Evolutionary conservation across 768 basidiomycete genomes (phyloP), one percentile per base, ranked within the genome.

Genomic region (Leccinum barrowsii): DNA sequence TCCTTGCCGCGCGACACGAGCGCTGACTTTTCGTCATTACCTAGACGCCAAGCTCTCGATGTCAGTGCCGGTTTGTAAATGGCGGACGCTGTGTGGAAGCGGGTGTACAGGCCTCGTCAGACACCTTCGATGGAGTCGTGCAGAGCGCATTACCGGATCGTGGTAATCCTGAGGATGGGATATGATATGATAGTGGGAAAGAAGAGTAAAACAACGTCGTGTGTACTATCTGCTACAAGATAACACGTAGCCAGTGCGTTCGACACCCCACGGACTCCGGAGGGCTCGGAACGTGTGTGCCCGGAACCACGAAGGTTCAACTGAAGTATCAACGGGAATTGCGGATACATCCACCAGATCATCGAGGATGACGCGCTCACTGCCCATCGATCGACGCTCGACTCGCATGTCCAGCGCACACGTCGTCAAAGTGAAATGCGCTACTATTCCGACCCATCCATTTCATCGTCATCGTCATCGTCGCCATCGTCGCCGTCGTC

Each of bases 101-200:
- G 17, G 49, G 62, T 7, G 65, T 67, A 19, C 65, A 65, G 48
- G 28, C 51, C 12, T 55, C 35, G 47, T 54, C 21, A 3, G 35
- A 7, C 7, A 12, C 10, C 24, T 22, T 32, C n/a, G 10, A 13
- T 10, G 40, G 17, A 11, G 13, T 21, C 2, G 52, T 50, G 15
- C 30, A 46, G 46, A 11, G n/a, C 4, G 40, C 15, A 8, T 55
- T 49, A 46, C n/a, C 19, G 28, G 7, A 30, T n/a, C 15, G 19
- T 26, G 12, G 30, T 26, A 19, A 15, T 24, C 17, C 12, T 7
- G 7, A 6, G 56, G 22, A 30, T 19, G 8, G 24, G 21, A 44
- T 48, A 48, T 19, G 44, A 42, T 42, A 11, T 2, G 5, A 42
- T 19, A n/a, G 42, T 19, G 42, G 10, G 4, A 42, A 42, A 42